Evolutionary conservation across 768 basidiomycete species (phyloP).

Genomic region (Auriculariales sp.): DNA sequence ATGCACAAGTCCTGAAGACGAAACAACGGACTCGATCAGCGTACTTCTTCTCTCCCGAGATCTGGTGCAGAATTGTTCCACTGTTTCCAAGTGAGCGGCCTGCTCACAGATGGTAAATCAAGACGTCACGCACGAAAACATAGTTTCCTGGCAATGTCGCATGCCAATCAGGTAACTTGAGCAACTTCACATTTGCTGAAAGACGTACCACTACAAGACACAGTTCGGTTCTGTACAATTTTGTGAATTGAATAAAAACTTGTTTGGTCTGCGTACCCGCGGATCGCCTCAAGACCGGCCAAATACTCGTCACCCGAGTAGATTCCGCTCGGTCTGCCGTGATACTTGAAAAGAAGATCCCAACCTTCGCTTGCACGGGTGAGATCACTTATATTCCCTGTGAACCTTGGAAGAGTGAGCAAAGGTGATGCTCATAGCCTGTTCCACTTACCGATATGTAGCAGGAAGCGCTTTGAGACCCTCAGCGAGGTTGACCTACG

Average conservation of each 20-base stretch:
- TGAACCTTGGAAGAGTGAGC: not conserved
- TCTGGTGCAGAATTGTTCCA: slow-evolving; percentile 40
- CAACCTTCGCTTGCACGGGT: slow-evolving; percentile 35
- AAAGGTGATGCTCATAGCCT: not conserved
- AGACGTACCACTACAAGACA: slow-evolving; percentile 35
- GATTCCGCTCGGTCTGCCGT: slow-evolving; percentile 40
- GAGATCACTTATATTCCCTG: slow-evolving; percentile 31
- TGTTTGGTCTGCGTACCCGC: slow-evolving; percentile 24
- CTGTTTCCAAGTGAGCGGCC: slow-evolving; percentile 14
- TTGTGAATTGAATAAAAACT: not conserved
- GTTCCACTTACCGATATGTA: slow-evolving; percentile 28
- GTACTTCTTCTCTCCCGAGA: slow-evolving; percentile 38
- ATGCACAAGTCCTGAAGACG: not conserved
- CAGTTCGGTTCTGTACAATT: slow-evolving; percentile 29
- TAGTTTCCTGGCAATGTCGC: slow-evolving; percentile 42
- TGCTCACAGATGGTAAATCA: not conserved
- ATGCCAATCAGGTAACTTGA: not conserved
- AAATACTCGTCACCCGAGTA: slow-evolving; percentile 44
- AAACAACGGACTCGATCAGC: slow-evolving; percentile 26
- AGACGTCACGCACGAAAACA: slow-evolving; percentile 42
- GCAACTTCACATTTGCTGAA: not conserved
- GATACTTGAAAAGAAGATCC: slow-evolving; percentile 43
- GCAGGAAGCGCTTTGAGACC: slow-evolving; percentile 40
- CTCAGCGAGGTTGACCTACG: slow-evolving; percentile 42
- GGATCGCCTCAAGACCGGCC: slow-evolving; percentile 36